Evolutionary conservation across 139 green algal genomes (phyloP), one percentile per base, ranked within the genome.

Genomic region (Chlamydomonas schloesseri): DNA sequence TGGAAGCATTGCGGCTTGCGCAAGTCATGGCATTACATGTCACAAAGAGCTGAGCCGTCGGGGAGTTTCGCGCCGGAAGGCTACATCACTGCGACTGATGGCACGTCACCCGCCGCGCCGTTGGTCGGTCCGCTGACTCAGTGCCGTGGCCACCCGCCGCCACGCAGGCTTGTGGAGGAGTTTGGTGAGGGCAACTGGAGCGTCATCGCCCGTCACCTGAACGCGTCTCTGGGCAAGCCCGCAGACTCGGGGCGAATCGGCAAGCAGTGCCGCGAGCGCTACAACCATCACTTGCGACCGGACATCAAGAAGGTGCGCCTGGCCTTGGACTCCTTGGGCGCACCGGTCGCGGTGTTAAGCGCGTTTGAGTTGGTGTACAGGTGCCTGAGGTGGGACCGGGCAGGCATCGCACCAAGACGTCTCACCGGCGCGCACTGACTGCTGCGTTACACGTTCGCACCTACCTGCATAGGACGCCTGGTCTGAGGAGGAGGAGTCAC

Each of bases 281-380:
- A 93, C 92, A 94, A 96, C 86, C 96, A 97, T 82, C 95, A 97
- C 82, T 82, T 97, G 76, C 84, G 94, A 24, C 95, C 95, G 23
- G 90, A 91, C 71, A 94, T 97, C 42, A 92, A 93, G 33, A 96
- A 95, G 75, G 75, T 82, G 58, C 58, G 75, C 2, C 42, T 50
- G 42, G 42, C n/a, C n/a, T n/a, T n/a, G n/a, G n/a, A n/a, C n/a
- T n/a, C n/a, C n/a, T n/a, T n/a, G n/a, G n/a, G n/a, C n/a, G n/a
- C n/a, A n/a, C n/a, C n/a, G n/a, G n/a, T n/a, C n/a, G n/a, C n/a
- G n/a, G n/a, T n/a, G n/a, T n/a, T n/a, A n/a, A n/a, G n/a, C n/a
- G n/a, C n/a, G n/a, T n/a, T n/a, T n/a, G n/a, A n/a, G n/a, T n/a
- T n/a, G n/a, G n/a, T n/a, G n/a, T n/a, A n/a, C n/a, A n/a, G n/a